Percentiles rank a stretch among this genome's conserved stretches.
phyloP scores from a whole-genome alignment of 495 filamentous ascomycete genomes.

The Xylaria flabelliformis region DNA sequence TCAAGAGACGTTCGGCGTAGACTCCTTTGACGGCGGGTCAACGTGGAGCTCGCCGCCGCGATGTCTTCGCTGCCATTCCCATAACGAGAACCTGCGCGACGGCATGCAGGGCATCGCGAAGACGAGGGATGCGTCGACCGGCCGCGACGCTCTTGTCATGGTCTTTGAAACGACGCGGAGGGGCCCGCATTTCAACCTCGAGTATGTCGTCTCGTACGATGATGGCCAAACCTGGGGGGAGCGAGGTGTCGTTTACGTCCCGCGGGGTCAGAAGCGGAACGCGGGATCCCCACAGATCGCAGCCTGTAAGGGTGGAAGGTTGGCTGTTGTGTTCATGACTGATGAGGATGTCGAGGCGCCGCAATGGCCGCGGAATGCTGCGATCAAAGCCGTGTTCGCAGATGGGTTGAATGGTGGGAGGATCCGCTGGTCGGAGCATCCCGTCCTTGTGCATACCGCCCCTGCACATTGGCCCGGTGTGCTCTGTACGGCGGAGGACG shows the following conservation, averaged over 20 bases:
- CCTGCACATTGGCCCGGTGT: constrained; percentile 39
- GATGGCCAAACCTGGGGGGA: constrained; percentile 60
- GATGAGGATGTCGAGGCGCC: constrained; percentile 55
- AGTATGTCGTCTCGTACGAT: constrained; percentile 63
- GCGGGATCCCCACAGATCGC: constrained; percentile 67
- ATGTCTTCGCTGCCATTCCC: constrained; percentile 37
- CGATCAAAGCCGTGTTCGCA: constrained; percentile 41
- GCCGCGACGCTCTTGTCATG: constrained; percentile 55
- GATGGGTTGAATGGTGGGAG: constrained; percentile 27
- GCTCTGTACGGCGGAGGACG: constrained; percentile 29
- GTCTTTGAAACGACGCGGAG: constrained; percentile 63
- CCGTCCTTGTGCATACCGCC: constrained; percentile 30
- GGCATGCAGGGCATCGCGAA: constrained; percentile 66
- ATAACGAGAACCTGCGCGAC: constrained; percentile 51
- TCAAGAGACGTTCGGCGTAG: constrained; percentile 65
- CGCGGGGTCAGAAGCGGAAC: constrained; percentile 44
- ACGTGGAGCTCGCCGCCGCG: constrained; percentile 52
- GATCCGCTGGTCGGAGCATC: constrained; percentile 32
- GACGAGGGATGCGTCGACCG: constrained; percentile 32
- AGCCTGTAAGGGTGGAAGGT: constrained; percentile 53
- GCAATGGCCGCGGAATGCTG: constrained; percentile 40
- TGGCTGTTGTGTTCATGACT: constrained; percentile 67
- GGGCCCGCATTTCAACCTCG: constrained; percentile 57
- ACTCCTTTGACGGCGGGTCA: constrained; percentile 60
- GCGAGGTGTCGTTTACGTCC: constrained; percentile 60